These are phyloP conservation scores for Trifolium pratense DNA, from an alignment of 306 rosid genomes.

Conservation along the genomic window DNA sequence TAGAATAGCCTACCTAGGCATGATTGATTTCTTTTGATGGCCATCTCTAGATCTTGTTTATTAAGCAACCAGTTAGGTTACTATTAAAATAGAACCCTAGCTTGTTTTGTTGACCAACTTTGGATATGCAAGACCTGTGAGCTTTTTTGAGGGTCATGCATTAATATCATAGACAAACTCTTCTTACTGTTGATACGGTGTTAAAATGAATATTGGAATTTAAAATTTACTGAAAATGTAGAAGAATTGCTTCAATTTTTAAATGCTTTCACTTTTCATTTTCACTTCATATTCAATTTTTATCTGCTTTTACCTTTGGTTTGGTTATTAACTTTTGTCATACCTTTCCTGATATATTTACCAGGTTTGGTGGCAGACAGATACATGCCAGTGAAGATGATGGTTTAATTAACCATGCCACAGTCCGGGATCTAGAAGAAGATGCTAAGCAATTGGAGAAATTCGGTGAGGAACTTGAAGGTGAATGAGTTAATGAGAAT, in stretches of 20 bases:
- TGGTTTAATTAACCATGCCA: constrained; percentile 77
- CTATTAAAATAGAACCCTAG: constrained; percentile 2
- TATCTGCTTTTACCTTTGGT: background rate
- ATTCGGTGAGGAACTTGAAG: constrained; percentile 93
- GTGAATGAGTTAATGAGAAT: constrained; percentile 49
- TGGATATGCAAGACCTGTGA: constrained; percentile 1
- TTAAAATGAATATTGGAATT: background rate
- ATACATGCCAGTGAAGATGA: constrained; percentile 91
- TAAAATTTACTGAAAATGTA: constrained; percentile 11
- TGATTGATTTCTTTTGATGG: constrained; percentile 27
- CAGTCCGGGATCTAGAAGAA: constrained; percentile 66
- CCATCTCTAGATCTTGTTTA: constrained; percentile 28
- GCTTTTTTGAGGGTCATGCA: background rate
- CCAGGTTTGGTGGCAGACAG: constrained; percentile 95
- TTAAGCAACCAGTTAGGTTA: constrained; percentile 6
- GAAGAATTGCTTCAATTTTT: constrained; percentile 9
- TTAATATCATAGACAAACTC: no score
- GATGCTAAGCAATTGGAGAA: constrained; percentile 83
- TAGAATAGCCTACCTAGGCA: constrained; percentile 20
- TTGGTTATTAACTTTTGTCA: background rate
- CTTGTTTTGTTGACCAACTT: background rate
- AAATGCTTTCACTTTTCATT: constrained; percentile 2
- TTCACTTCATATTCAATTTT: background rate
- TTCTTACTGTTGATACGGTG: constrained; percentile 5
- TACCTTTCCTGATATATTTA: constrained; percentile 8